These are phyloP conservation scores for Aspergillus spinulosporus DNA, from an alignment of 2,329 filamentous ascomycete species.

Conservation along the genomic window DNA sequence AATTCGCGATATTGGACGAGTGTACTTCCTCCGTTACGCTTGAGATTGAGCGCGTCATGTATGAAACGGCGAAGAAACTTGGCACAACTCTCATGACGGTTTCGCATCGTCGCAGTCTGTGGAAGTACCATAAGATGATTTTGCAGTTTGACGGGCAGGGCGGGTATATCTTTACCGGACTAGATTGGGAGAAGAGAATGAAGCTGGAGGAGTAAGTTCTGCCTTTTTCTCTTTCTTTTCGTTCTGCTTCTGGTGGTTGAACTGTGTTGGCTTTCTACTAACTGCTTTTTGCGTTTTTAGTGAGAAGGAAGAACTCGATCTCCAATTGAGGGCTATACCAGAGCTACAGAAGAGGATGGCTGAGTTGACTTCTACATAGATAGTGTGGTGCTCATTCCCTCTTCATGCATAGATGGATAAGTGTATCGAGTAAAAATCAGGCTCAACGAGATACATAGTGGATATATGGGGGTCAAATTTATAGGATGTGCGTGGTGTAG, in stretches of 20 bases:
- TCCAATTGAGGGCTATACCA: constrained; percentile 79
- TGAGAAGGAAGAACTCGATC: constrained; percentile 91
- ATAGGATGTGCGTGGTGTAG: no score
- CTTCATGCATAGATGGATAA: no score
- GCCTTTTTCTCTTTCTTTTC: neutral
- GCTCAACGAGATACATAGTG: no score
- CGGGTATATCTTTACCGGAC: constrained; percentile 79
- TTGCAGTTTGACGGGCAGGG: constrained; percentile 96
- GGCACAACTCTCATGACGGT: constrained; percentile 98
- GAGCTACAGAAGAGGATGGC: constrained; percentile 82
- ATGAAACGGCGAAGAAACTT: constrained; percentile 87
- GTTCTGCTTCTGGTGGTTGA: neutral
- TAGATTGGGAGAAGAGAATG: constrained; percentile 84
- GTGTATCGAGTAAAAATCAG: no score
- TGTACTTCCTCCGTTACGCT: constrained; percentile 95
- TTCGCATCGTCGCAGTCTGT: constrained; percentile 83
- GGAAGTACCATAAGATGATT: constrained; percentile 95
- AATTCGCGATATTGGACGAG: constrained; percentile 95
- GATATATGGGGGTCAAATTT: no score
- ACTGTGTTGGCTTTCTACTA: constrained; percentile 20
- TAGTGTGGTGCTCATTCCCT: neutral
- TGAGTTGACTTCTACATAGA: constrained; percentile 64
- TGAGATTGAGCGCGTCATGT: constrained; percentile 94
- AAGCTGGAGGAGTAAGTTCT: constrained; percentile 74
- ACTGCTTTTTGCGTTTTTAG: constrained; percentile 32